These are phyloP conservation scores for Cotoneaster glaucophyllus DNA, from an alignment of 306 rosid species.

Conservation along the genomic window DNA sequence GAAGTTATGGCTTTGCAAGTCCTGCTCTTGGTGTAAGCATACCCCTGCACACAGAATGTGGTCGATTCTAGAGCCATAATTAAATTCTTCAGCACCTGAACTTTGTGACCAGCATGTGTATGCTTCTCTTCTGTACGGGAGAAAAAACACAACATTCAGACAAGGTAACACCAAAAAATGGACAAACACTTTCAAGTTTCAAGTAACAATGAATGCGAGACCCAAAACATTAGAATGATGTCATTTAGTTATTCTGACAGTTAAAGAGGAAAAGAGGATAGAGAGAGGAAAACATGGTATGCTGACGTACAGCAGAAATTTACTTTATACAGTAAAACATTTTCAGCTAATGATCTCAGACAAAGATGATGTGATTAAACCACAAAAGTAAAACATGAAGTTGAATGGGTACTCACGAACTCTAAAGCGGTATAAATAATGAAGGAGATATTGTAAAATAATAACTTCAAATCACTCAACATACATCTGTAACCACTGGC, in stretches of 20 bases:
- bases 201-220: conserved; percentile 1
- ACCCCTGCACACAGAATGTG: conserved; percentile 78
- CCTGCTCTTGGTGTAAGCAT: conserved; percentile 61
- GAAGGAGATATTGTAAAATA: not conserved
- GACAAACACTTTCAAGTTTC: not conserved
- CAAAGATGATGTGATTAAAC: not conserved
- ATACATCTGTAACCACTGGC: not conserved
- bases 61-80: conserved; percentile 87
- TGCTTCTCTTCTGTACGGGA: conserved; percentile 59
- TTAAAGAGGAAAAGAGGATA: not conserved
- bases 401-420: not conserved
- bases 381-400: not conserved
- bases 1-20: conserved; percentile 59
- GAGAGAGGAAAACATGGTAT: not conserved
- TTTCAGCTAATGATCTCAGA: not conserved
- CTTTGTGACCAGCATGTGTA: conserved; percentile 92
- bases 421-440: not conserved
- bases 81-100: conserved; percentile 88
- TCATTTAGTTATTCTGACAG: not conserved
- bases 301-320: not conserved
- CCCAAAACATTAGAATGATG: conserved; percentile 1
- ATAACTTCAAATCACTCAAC: not conserved
- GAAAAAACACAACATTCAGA: conserved; percentile 9
- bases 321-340: not conserved
- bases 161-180: not conserved